These are phyloP conservation scores for Tuber calosporum DNA, from an alignment of 495 filamentous ascomycete genomes.

Conservation along the genomic window DNA sequence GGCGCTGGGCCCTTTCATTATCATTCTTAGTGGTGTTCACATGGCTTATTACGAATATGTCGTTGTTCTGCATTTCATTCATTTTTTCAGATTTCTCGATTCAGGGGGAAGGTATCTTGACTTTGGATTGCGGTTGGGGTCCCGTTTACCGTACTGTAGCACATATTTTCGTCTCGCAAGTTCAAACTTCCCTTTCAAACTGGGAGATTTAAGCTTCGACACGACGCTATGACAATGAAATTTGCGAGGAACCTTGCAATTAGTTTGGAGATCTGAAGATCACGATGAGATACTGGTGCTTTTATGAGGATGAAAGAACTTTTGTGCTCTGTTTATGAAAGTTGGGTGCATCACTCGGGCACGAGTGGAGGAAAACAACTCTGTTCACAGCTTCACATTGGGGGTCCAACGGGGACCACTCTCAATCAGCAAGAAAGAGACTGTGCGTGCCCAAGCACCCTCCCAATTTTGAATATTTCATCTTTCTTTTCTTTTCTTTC, in stretches of 20 bases:
- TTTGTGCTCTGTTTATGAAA: background rate
- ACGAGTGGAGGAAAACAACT: too few species aligned
- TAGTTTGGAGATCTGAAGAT: constrained; percentile 2
- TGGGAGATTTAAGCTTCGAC: background rate
- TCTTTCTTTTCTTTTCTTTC: background rate
- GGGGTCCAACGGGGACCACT: background rate
- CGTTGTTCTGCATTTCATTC: background rate
- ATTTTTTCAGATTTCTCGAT: background rate
- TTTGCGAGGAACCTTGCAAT: background rate
- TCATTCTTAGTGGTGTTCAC: background rate
- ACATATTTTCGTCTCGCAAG: background rate
- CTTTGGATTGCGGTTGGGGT: background rate
- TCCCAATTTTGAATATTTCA: background rate
- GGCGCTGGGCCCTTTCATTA: background rate
- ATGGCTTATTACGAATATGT: background rate
- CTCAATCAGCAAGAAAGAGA: background rate
- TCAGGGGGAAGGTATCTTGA: background rate
- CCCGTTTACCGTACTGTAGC: background rate
- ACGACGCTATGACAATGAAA: background rate
- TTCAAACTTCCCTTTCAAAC: background rate
- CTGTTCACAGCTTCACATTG: background rate
- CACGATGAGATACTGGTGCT: background rate
- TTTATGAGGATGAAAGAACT: background rate
- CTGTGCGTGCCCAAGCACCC: background rate
- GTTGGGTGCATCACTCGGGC: background rate